Percentiles rank a stretch among this genome's conserved stretches.
Conservation (phyloP, 2,329 filamentous ascomycete genomes). For the Neocatenulostroma microsporum region DNA sequence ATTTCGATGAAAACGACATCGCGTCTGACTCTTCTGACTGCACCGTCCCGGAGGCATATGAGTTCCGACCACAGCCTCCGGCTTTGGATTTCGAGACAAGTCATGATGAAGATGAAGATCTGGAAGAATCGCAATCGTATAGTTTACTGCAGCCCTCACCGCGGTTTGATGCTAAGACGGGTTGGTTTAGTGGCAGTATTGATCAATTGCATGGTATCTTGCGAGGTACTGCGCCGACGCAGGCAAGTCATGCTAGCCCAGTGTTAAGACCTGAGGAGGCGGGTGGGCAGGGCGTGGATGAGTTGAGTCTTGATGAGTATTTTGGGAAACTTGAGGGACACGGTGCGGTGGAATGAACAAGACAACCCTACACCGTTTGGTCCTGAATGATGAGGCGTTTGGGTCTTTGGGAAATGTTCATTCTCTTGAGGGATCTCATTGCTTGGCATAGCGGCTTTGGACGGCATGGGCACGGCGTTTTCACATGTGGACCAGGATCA, state of each 20-base stretch:
- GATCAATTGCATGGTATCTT: slow-evolving; percentile 19
- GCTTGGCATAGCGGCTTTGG: no score
- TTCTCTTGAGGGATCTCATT: no score
- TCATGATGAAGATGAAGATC: slow-evolving; percentile 11
- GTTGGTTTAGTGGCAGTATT: slow-evolving; percentile 26
- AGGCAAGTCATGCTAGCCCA: neutral
- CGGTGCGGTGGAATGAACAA: no score
- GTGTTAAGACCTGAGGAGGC: neutral
- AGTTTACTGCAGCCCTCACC: slow-evolving; percentile 1
- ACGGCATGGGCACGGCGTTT: no score
- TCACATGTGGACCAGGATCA: no score
- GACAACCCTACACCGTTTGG: no score
- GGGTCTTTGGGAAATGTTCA: no score
- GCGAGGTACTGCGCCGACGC: neutral
- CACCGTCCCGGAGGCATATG: slow-evolving; percentile 16
- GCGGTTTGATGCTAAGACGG: slow-evolving; percentile 21
- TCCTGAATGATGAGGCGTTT: no score
- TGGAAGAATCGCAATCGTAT: no score
- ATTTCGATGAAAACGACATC: slow-evolving; percentile 19
- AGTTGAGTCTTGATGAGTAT: neutral
- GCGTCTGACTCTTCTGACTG: slow-evolving; percentile 17
- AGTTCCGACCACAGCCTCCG: slow-evolving; percentile 16
- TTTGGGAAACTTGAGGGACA: no score
- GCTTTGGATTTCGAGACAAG: slow-evolving; percentile 8
- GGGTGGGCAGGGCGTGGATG: neutral